Conservation (phyloP, 768 basidiomycete genomes). For the Crepidotus variabilis region DNA sequence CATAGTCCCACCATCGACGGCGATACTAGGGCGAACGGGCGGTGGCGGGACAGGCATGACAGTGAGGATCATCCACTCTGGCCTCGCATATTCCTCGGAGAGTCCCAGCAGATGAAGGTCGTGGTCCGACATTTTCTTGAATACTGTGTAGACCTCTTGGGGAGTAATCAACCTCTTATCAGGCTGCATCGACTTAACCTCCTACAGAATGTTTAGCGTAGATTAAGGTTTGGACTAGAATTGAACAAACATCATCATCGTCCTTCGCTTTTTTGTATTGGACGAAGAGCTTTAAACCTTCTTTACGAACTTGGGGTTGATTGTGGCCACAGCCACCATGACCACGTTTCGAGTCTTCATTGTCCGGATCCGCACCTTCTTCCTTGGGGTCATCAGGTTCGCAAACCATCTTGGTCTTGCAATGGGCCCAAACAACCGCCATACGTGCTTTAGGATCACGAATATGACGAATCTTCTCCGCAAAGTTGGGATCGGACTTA, state of each 20-base stretch:
- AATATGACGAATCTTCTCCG: slow-evolving; percentile 82
- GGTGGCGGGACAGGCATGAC: slow-evolving; percentile 97
- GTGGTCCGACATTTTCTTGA: slow-evolving; percentile 90
- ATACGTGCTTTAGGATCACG: slow-evolving; percentile 85
- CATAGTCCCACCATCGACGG: slow-evolving; percentile 95
- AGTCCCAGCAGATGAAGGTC: slow-evolving; percentile 89
- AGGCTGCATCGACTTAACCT: slow-evolving; percentile 74
- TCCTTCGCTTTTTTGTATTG: slow-evolving; percentile 95
- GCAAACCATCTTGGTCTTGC: slow-evolving; percentile 87
- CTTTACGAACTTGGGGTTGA: slow-evolving; percentile 89
- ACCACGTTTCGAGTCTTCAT: slow-evolving; percentile 77
- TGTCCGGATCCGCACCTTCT: slow-evolving; percentile 67
- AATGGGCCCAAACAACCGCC: slow-evolving; percentile 80
- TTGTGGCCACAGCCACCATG: slow-evolving; percentile 97
- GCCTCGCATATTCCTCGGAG: slow-evolving; percentile 92
- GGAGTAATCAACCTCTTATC: slow-evolving; percentile 82
- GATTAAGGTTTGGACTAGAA: slow-evolving; percentile 2
- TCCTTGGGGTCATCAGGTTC: slow-evolving; percentile 88
- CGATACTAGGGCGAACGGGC: slow-evolving; percentile 96
- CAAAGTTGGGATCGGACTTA: slow-evolving; percentile 83
- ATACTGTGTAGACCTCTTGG: slow-evolving; percentile 87
- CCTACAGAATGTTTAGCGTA: slow-evolving; percentile 39
- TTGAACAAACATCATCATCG: slow-evolving; percentile 74
- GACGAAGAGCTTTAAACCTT: slow-evolving; percentile 90
- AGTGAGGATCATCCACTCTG: slow-evolving; percentile 99